Percentiles rank a stretch among this genome's conserved stretches.
Evolutionary conservation across 164 flowering plant species (phyloP).

Genomic region (Sedum album): DNA sequence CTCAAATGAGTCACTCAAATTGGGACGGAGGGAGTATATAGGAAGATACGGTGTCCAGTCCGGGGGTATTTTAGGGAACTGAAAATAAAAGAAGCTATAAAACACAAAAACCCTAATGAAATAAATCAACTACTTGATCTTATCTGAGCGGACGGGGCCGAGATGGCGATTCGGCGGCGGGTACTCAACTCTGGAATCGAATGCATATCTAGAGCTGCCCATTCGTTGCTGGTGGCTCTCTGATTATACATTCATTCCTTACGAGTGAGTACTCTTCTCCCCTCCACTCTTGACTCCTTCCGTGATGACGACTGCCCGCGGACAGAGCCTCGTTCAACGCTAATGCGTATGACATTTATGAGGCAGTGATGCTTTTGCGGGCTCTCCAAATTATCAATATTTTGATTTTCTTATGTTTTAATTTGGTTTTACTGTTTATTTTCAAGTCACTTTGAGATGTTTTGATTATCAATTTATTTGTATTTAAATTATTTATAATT

Average conservation of each 20-base stretch:
- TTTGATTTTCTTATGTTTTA: not conserved
- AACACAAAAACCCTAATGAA: not conserved
- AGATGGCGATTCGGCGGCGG: not conserved
- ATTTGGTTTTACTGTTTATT: not conserved
- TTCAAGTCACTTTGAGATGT: too few relatives aligned
- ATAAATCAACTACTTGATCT: conserved; percentile 5
- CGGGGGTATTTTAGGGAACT: not conserved
- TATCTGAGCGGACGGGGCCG: not conserved
- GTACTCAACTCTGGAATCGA: not conserved
- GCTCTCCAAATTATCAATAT: not conserved
- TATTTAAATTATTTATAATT: too few relatives aligned
- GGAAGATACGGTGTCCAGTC: too few relatives aligned
- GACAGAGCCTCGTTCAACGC: conserved; percentile 6
- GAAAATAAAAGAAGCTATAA: not conserved
- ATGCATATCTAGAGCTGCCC: not conserved
- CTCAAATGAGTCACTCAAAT: too few relatives aligned
- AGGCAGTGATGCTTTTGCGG: conserved; percentile 8
- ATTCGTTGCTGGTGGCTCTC: conserved; percentile 7
- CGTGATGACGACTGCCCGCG: conserved; percentile 1
- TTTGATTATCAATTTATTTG: too few relatives aligned
- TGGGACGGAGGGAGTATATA: too few relatives aligned
- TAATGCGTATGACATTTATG: not conserved
- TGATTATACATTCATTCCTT: not conserved
- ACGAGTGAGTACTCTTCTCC: not conserved
- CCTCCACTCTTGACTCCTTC: not conserved